Evolutionary conservation across 2,329 filamentous ascomycete genomes (phyloP).

Genomic region (Shiraia sp.): DNA sequence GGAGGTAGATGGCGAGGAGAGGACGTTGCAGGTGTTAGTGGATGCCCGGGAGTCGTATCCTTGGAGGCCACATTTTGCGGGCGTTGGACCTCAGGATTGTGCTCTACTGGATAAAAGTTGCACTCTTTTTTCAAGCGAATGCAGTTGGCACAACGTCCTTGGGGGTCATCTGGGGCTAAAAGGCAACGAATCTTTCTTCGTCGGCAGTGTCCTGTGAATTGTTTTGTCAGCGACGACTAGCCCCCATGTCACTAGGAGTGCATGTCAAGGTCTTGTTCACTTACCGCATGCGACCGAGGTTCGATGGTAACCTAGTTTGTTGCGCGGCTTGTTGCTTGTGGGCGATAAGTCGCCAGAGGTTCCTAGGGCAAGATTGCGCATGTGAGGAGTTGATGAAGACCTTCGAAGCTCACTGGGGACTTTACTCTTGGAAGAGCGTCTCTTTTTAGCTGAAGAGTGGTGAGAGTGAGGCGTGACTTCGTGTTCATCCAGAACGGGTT

Average conservation of each 20-base stretch:
- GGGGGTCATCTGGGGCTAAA: conserved; percentile 69
- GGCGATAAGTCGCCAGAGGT: conserved; percentile 50
- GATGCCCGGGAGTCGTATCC: conserved; percentile 47
- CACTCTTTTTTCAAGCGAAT: conserved; percentile 94
- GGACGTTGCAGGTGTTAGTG: conserved; percentile 54
- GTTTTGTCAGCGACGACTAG: conserved; percentile 26
- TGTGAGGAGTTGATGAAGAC: conserved; percentile 53
- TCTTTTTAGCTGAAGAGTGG: conserved; percentile 39
- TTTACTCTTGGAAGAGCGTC: conserved; percentile 46
- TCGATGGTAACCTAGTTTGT: conserved; percentile 93
- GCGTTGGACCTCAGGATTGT: conserved; percentile 60
- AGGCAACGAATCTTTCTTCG: conserved; percentile 93
- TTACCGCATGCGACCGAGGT: conserved; percentile 95
- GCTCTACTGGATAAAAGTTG: conserved; percentile 87
- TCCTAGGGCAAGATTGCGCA: conserved; percentile 46
- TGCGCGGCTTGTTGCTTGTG: conserved; percentile 71
- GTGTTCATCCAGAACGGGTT: conserved; percentile 23
- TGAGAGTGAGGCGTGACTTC: conserved; percentile 21
- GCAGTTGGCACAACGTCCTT: conserved; percentile 86
- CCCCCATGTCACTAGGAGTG: too few relatives aligned
- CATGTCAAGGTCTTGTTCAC: conserved; percentile 55
- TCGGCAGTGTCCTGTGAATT: conserved; percentile 80
- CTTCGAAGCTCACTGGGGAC: conserved; percentile 46
- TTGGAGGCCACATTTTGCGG: conserved; percentile 48
- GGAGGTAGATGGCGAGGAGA: conserved; percentile 47